Percentiles rank a stretch among this genome's conserved stretches.
Evolutionary conservation across 805 yeast genomes (phyloP).

Genomic region (Ogataea thermomethanolica): DNA sequence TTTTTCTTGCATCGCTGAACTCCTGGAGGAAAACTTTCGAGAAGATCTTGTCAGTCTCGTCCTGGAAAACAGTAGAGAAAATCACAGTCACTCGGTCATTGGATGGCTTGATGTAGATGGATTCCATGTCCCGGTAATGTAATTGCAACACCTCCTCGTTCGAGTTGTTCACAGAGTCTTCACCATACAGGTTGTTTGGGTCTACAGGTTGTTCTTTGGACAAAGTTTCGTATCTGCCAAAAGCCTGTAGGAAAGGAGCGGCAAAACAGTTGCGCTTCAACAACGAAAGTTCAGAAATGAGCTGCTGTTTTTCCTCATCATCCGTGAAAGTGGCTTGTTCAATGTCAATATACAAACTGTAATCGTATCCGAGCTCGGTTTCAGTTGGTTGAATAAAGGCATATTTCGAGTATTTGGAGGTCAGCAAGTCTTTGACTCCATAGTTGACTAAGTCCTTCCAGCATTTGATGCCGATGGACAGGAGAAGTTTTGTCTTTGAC

Average conservation of each 20-base stretch:
- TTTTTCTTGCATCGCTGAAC: constrained; percentile 92
- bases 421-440: constrained; percentile 56
- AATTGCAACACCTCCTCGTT: constrained; percentile 62
- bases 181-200: constrained; percentile 41
- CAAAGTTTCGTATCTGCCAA: constrained; percentile 70
- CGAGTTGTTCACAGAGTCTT: constrained; percentile 35
- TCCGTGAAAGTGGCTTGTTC: constrained; percentile 21
- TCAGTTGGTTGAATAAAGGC: constrained; percentile 36
- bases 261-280: constrained; percentile 86
- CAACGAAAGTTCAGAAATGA: constrained; percentile 65
- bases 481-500: constrained; percentile 56
- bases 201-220: constrained; percentile 39
- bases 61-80: constrained; percentile 90
- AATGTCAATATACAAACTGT: constrained; percentile 66
- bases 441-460: constrained; percentile 69
- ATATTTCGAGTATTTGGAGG: constrained; percentile 46
- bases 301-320: constrained; percentile 46
- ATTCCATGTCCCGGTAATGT: constrained; percentile 89
- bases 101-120: constrained; percentile 85
- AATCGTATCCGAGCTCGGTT: constrained; percentile 78
- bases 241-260: constrained; percentile 89
- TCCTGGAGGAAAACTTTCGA: constrained; percentile 90
- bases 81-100: constrained; percentile 96
- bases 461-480: constrained; percentile 73
- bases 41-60: constrained; percentile 91